These are phyloP conservation scores for Henckelia pumila DNA, from an alignment of 257 asterid species.

Conservation along the genomic window DNA sequence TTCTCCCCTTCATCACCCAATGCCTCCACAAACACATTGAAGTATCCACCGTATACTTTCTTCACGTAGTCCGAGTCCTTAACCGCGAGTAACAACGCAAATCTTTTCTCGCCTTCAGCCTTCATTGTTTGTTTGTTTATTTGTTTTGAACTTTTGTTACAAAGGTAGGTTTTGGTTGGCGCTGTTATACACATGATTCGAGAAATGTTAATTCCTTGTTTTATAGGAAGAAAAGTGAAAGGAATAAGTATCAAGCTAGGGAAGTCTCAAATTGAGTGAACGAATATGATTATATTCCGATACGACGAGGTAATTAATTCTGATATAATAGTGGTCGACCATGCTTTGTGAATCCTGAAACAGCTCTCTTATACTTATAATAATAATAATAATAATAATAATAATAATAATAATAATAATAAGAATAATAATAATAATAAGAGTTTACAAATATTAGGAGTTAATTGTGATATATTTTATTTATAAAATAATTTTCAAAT, in stretches of 20 bases:
- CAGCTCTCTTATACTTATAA: no score
- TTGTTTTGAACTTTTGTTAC: not conserved
- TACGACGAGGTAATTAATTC: not conserved
- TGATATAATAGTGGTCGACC: no score
- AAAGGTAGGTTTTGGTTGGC: no score
- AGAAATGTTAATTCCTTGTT: not conserved
- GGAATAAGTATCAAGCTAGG: not conserved
- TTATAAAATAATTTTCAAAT: no score
- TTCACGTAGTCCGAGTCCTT: conserved; percentile 62
- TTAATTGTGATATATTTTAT: no score
- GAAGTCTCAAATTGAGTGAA: not conserved
- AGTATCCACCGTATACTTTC: conserved; percentile 56
- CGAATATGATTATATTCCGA: not conserved
- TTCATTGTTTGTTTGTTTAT: conserved; percentile 22
- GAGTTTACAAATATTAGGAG: no score
- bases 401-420: no score
- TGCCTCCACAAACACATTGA: conserved; percentile 52
- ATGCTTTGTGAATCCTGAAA: no score
- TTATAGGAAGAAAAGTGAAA: not conserved
- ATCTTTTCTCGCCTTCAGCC: conserved; percentile 35
- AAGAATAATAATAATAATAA: no score
- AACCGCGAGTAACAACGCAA: conserved; percentile 53
- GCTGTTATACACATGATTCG: not conserved
- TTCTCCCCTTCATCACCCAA: conserved; percentile 53
- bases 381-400: no score